These are phyloP conservation scores for Aspergillus arachidicola DNA, from an alignment of 2,329 filamentous ascomycete genomes.

Conservation along the genomic window DNA sequence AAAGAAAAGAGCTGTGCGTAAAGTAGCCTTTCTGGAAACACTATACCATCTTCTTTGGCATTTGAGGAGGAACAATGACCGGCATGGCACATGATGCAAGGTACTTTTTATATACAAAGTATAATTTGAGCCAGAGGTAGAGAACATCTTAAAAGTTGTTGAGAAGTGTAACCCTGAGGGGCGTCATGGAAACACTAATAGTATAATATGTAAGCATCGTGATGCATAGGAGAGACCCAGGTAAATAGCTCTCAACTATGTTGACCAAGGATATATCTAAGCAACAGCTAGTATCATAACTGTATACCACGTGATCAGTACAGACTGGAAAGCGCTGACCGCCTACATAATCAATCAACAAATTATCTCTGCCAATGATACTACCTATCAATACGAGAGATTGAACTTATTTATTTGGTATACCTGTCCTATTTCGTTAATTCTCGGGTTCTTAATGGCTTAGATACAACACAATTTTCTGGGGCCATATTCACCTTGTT, in stretches of 20 bases:
- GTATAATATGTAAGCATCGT: constrained; percentile 15
- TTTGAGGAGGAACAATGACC: background rate
- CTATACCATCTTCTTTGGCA: constrained; percentile 7
- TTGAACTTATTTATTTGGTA: background rate
- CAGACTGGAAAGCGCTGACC: constrained; percentile 3
- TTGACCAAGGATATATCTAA: background rate
- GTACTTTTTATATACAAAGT: constrained; percentile 6
- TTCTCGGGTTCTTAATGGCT: background rate
- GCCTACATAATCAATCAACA: constrained; percentile 9
- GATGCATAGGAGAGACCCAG: background rate
- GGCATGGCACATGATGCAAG: constrained; percentile 3
- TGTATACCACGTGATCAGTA: background rate
- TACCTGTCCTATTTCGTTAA: background rate
- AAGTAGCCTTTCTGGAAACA: constrained; percentile 13
- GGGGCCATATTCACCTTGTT: background rate
- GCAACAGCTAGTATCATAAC: background rate
- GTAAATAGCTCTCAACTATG: background rate
- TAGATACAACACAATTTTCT: too few relatives aligned
- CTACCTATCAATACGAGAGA: background rate
- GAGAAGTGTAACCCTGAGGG: constrained; percentile 16
- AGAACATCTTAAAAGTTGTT: constrained; percentile 24
- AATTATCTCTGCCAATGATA: background rate
- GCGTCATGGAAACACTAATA: constrained; percentile 18
- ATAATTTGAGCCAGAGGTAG: constrained; percentile 8
- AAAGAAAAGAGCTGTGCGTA: constrained; percentile 52